phyloP scores from a whole-genome alignment of 495 filamentous ascomycete genomes.

The Xanthoparmelia taractica region DNA sequence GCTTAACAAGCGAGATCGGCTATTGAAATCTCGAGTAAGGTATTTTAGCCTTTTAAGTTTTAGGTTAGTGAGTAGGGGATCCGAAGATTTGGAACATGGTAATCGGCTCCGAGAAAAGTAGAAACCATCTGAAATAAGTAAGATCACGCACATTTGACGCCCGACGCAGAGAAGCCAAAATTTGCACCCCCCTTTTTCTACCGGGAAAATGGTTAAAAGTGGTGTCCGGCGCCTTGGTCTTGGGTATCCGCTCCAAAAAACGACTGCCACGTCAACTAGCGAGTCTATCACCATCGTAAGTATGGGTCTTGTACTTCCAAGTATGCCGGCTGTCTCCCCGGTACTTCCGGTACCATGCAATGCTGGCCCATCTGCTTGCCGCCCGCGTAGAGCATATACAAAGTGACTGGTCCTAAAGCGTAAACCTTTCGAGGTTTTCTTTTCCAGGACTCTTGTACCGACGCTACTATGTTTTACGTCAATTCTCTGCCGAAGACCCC shows the following conservation, averaged over 20 bases:
- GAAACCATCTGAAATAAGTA: neutral
- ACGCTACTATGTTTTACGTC: neutral
- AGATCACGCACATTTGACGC: neutral
- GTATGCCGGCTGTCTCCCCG: neutral
- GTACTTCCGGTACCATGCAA: neutral
- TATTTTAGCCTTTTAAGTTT: too few species aligned
- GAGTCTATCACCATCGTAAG: too few species aligned
- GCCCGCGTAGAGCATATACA: neutral
- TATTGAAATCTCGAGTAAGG: neutral
- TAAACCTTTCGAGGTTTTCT: neutral
- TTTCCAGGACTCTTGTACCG: neutral
- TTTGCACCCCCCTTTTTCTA: neutral
- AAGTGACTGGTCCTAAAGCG: neutral
- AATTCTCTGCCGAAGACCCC: neutral
- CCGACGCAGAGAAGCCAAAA: neutral
- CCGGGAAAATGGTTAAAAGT: neutral
- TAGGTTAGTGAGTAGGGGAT: too few species aligned
- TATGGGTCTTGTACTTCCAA: too few species aligned
- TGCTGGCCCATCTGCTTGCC: neutral
- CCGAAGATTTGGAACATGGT: neutral
- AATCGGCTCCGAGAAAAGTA: neutral
- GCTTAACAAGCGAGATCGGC: slow-evolving; percentile 1
- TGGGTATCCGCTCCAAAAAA: slow-evolving; percentile 5
- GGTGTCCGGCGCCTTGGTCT: slow-evolving; percentile 5
- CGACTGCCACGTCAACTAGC: slow-evolving; percentile 17